Evolutionary conservation across 768 basidiomycete genomes (phyloP).

Genomic region (Hygrocybe punicea): DNA sequence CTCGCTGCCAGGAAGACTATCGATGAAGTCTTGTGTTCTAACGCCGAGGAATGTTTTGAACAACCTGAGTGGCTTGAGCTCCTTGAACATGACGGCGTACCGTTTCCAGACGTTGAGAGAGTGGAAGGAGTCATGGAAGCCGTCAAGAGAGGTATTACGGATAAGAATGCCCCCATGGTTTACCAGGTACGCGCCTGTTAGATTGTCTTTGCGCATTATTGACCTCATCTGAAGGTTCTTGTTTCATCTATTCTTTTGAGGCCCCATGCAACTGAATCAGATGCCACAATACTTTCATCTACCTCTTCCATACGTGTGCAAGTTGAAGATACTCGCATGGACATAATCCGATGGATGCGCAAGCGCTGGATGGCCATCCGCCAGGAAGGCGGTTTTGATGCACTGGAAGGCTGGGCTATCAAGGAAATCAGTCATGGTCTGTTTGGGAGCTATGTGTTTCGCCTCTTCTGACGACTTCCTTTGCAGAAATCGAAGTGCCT

Average conservation of each 20-base stretch:
- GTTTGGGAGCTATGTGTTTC: constrained; percentile 26
- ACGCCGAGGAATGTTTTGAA: constrained; percentile 64
- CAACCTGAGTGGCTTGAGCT: constrained; percentile 70
- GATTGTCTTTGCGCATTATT: background rate
- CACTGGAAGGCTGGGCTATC: constrained; percentile 81
- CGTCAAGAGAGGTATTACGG: constrained; percentile 57
- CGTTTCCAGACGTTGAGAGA: constrained; percentile 75
- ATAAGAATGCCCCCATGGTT: constrained; percentile 58
- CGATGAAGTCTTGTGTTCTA: constrained; percentile 56
- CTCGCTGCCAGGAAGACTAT: constrained; percentile 55
- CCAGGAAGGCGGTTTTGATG: constrained; percentile 75
- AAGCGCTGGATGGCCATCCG: constrained; percentile 74
- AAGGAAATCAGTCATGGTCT: constrained; percentile 82
- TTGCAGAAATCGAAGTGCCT: constrained; percentile 73
- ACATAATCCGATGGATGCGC: constrained; percentile 69
- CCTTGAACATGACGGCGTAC: constrained; percentile 66
- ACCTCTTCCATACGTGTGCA: constrained; percentile 69
- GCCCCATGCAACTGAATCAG: constrained; percentile 56
- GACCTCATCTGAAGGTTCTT: constrained; percentile 46
- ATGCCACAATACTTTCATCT: constrained; percentile 58
- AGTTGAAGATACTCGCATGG: constrained; percentile 69
- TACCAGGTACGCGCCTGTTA: constrained; percentile 61
- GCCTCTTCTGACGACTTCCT: background rate
- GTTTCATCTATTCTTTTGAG: constrained; percentile 72
- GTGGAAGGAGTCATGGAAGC: constrained; percentile 74